Percentiles rank a stretch among this genome's conserved stretches.
Conservation (phyloP, 2,329 filamentous ascomycete species). For the Pyricularia sp. region DNA sequence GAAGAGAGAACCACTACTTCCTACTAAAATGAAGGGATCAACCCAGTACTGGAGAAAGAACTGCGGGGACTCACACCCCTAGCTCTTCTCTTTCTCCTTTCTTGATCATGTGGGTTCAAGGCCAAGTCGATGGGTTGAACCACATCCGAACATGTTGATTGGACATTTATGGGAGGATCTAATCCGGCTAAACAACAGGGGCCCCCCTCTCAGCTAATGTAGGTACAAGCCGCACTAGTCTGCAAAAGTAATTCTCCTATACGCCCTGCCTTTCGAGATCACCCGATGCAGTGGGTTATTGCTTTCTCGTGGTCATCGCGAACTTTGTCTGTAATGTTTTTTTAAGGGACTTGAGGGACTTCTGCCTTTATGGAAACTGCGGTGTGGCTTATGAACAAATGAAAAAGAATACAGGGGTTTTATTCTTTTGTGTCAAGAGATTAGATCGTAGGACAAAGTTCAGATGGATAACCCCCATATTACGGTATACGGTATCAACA, state of each 20-base stretch:
- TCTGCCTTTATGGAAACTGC: not conserved
- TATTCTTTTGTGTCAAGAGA: not conserved
- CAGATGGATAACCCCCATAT: not conserved
- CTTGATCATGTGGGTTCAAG: not conserved
- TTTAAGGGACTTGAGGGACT: not conserved
- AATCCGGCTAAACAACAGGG: not conserved
- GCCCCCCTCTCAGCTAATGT: not conserved
- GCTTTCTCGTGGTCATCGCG: not conserved
- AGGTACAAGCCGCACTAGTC: not conserved
- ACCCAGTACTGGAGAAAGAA: not conserved
- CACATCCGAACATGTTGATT: not conserved
- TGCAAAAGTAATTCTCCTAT: not conserved
- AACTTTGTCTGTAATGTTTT: not conserved
- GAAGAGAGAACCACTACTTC: not conserved
- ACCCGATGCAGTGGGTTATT: not conserved
- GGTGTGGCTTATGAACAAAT: not conserved
- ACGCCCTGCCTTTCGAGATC: not conserved
- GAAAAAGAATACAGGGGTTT: too few relatives aligned
- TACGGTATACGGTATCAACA: not conserved
- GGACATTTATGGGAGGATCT: not conserved
- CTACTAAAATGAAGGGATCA: not conserved
- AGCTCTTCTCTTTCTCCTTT: not conserved
- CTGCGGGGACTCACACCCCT: not conserved
- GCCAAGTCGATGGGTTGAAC: not conserved
- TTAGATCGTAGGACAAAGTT: not conserved